Conservation (phyloP, 805 yeast species). For the Candida ascalaphidarum region DNA sequence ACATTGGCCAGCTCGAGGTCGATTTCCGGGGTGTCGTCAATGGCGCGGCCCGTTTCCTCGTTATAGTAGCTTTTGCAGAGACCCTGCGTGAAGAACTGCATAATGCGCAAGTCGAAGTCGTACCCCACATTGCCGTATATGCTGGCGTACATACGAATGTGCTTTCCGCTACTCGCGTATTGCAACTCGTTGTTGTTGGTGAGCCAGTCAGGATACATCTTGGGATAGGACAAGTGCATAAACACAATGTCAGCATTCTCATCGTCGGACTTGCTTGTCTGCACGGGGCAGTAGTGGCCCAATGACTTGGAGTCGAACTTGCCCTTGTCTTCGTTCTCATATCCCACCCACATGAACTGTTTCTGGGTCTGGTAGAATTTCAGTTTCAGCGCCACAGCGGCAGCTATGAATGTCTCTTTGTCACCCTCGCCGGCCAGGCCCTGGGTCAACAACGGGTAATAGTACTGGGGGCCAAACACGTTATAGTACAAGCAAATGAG, state of each 20-base stretch:
- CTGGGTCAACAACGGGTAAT: conserved; percentile 61
- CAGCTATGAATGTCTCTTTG: conserved; percentile 68
- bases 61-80: conserved; percentile 28
- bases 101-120: conserved; percentile 33
- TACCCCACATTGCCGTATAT: conserved; percentile 29
- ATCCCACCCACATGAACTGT: conserved; percentile 33
- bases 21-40: conserved; percentile 14
- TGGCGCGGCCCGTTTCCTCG: conserved; percentile 13
- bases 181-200: conserved; percentile 27
- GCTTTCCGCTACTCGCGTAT: conserved; percentile 19
- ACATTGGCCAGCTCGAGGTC: conserved; percentile 1
- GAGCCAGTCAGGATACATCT: conserved; percentile 17
- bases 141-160: conserved; percentile 31
- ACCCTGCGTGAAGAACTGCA: conserved; percentile 30
- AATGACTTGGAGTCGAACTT: conserved; percentile 19
- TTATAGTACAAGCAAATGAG: conserved; percentile 58
- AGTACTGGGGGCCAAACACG: conserved; percentile 54
- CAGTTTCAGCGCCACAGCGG: conserved; percentile 43
- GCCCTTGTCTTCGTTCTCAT: conserved; percentile 19
- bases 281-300: conserved; percentile 36
- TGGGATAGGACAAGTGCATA: conserved; percentile 58
- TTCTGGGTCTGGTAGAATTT: conserved; percentile 47
- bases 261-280: conserved; percentile 7
- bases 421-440: conserved; percentile 78
- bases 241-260: conserved; percentile 22